Evolutionary conservation across 441 rosid genomes (phyloP).

Genomic region (Flueggea neowawraea): DNA sequence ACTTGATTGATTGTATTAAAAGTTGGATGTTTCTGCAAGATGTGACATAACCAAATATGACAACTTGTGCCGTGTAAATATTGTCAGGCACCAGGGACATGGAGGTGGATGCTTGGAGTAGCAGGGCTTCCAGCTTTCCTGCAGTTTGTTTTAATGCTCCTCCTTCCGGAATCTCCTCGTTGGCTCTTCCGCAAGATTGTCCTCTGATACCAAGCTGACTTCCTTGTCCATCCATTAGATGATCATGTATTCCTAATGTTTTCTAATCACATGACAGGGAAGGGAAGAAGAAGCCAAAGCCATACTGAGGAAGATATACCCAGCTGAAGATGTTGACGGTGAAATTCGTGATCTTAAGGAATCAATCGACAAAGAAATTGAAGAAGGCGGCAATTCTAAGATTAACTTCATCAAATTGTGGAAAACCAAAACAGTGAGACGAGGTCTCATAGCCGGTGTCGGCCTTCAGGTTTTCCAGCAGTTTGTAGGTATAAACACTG

Average conservation of each 20-base stretch:
- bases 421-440: constrained; percentile 56
- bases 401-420: constrained; percentile 45
- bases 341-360: constrained; percentile 60
- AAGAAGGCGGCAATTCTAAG: constrained; percentile 46
- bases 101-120: constrained; percentile 97
- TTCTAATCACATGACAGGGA: constrained; percentile 29
- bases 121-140: constrained; percentile 74
- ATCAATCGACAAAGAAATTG: constrained; percentile 51
- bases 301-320: constrained; percentile 53
- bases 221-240: no score
- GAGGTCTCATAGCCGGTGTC: constrained; percentile 78
- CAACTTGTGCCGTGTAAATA: not conserved
- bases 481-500: constrained; percentile 85
- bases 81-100: constrained; percentile 56
- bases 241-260: no score
- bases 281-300: constrained; percentile 62
- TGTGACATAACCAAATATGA: no score
- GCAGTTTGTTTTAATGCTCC: constrained; percentile 61
- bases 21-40: not conserved
- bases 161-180: constrained; percentile 86
- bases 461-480: constrained; percentile 83
- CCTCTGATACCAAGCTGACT: not conserved
- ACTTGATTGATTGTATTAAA: not conserved
- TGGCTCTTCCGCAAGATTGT: constrained; percentile 65
- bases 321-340: constrained; percentile 41